Evolutionary conservation across 2,329 filamentous ascomycete species (phyloP).

Genomic region (Arthrobotrys sinensis): DNA sequence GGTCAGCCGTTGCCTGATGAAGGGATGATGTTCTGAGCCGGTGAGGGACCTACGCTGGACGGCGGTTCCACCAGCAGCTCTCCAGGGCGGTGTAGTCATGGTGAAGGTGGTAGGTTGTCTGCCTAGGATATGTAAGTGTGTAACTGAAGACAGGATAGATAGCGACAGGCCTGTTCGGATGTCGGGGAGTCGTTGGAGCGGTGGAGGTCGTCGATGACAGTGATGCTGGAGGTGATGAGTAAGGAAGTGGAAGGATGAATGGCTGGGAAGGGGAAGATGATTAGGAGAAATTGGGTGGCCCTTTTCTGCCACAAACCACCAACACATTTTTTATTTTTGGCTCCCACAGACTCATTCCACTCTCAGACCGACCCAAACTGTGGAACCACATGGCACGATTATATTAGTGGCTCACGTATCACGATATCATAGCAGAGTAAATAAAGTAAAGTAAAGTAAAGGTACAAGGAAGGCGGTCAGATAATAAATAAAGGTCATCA

Average conservation of each 20-base stretch:
- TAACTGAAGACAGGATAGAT: slow-evolving; percentile 61
- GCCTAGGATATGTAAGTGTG: slow-evolving; percentile 38
- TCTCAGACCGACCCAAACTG: background rate
- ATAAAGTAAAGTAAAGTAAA: background rate
- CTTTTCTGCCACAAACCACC: slow-evolving; percentile 6
- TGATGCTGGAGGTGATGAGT: slow-evolving; percentile 24
- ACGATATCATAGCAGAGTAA: background rate
- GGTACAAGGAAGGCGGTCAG: background rate
- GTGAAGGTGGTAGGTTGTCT: slow-evolving; percentile 45
- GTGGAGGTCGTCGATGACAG: slow-evolving; percentile 4
- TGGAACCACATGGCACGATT: slow-evolving; percentile 4
- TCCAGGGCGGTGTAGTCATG: slow-evolving; percentile 59
- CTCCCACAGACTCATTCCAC: background rate
- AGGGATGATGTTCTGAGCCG: background rate
- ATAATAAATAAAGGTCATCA: background rate
- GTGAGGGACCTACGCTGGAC: slow-evolving; percentile 44
- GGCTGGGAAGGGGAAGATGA: slow-evolving; percentile 13
- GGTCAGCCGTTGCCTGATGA: slow-evolving; percentile 16
- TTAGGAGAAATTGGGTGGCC: slow-evolving; percentile 15
- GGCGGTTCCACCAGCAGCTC: slow-evolving; percentile 52
- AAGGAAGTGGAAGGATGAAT: background rate
- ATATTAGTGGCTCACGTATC: background rate
- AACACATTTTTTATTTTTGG: slow-evolving; percentile 34
- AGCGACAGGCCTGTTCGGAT: slow-evolving; percentile 33
- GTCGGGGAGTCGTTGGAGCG: slow-evolving; percentile 45